These are phyloP conservation scores for Butyriboletus regius DNA, from an alignment of 1,284 basidiomycete genomes.

Conservation along the genomic window DNA sequence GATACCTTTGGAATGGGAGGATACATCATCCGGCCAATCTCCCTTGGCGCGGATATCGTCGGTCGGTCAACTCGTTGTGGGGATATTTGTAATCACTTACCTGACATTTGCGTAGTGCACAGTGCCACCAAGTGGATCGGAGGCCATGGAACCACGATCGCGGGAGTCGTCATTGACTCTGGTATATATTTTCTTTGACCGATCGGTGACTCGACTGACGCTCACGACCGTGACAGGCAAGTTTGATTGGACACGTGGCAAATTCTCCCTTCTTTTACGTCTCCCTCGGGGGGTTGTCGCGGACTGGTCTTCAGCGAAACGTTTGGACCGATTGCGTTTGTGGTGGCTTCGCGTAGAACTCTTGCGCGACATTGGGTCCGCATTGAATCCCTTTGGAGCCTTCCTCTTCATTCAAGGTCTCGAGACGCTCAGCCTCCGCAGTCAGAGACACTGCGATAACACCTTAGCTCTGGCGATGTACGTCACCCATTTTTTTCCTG, in stretches of 20 bases:
- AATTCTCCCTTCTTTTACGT: slow-evolving; percentile 78
- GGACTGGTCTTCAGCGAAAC: slow-evolving; percentile 68
- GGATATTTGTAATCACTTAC: neutral
- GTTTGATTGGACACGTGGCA: slow-evolving; percentile 75
- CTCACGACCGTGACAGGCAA: slow-evolving; percentile 44
- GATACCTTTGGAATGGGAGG: slow-evolving; percentile 87
- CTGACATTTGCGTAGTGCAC: slow-evolving; percentile 47
- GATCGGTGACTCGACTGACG: neutral
- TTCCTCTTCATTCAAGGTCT: slow-evolving; percentile 79
- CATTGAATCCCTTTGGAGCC: slow-evolving; percentile 73
- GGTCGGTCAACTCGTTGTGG: slow-evolving; percentile 34
- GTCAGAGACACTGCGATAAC: slow-evolving; percentile 70
- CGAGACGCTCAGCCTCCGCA: slow-evolving; percentile 77
- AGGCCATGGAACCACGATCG: slow-evolving; percentile 83
- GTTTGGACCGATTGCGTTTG: slow-evolving; percentile 68
- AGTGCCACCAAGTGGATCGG: slow-evolving; percentile 90
- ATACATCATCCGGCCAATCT: slow-evolving; percentile 54
- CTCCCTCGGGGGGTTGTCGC: slow-evolving; percentile 79
- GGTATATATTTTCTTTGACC: slow-evolving; percentile 33
- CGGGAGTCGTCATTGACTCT: slow-evolving; percentile 73
- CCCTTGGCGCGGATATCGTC: slow-evolving; percentile 77
- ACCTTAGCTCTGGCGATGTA: slow-evolving; percentile 65
- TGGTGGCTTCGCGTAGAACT: slow-evolving; percentile 64
- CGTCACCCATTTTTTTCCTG: slow-evolving; percentile 10
- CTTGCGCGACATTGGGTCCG: slow-evolving; percentile 71